phyloP scores from a whole-genome alignment of 257 asterid species.

The Lithospermum erythrorhizon region DNA sequence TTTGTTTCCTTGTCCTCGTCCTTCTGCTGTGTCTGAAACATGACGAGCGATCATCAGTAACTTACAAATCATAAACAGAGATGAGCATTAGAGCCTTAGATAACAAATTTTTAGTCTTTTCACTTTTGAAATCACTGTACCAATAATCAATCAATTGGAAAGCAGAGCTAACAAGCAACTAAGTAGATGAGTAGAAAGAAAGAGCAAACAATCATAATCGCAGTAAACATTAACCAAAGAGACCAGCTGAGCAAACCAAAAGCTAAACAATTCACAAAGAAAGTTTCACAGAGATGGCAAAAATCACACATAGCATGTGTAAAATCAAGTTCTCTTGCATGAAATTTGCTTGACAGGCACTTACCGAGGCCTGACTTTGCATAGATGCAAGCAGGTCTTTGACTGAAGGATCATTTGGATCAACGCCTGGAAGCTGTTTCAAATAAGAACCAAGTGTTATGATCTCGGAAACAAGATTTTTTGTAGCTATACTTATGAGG shows the following conservation, averaged over 20 bases:
- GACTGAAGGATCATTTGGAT: constrained; percentile 87
- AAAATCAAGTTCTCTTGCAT: neutral
- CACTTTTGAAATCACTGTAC: too few relatives aligned
- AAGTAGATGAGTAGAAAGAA: too few relatives aligned
- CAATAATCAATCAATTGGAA: too few relatives aligned
- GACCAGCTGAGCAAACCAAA: neutral
- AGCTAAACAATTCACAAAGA: neutral
- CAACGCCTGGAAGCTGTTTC: constrained; percentile 98
- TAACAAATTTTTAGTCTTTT: too few relatives aligned
- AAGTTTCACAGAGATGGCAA: neutral
- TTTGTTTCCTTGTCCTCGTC: constrained; percentile 60
- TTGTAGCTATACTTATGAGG: neutral
- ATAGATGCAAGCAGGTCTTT: constrained; percentile 87
- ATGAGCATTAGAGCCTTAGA: neutral
- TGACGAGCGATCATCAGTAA: neutral
- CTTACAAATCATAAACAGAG: neutral
- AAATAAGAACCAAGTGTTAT: constrained; percentile 9
- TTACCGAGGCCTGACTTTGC: constrained; percentile 86
- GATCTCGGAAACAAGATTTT: neutral
- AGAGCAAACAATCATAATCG: too few relatives aligned
- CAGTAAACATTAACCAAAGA: neutral
- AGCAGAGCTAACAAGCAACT: too few relatives aligned
- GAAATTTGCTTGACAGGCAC: constrained; percentile 11
- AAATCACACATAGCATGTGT: neutral
- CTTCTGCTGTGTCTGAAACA: constrained; percentile 23